Conservation (phyloP, 1,284 basidiomycete genomes). For the Malassezia pachydermatis region DNA sequence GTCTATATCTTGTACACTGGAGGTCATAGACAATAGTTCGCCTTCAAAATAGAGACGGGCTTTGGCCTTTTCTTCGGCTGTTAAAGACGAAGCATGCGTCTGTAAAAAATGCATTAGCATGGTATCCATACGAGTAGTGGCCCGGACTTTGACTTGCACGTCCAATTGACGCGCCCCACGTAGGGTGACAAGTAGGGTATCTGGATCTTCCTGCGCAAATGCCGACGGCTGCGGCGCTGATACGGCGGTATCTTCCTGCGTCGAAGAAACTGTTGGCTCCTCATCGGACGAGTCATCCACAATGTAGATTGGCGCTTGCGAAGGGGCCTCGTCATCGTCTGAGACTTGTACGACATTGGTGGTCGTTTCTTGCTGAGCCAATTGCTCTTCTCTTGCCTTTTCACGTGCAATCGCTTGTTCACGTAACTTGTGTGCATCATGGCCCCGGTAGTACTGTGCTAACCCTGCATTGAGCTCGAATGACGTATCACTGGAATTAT, state of each 20-base stretch:
- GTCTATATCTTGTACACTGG: constrained; percentile 22
- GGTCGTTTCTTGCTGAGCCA: constrained; percentile 14
- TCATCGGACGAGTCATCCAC: constrained; percentile 18
- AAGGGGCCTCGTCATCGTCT: not conserved
- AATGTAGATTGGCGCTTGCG: not conserved
- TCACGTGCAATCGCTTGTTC: constrained; percentile 23
- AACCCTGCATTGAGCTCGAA: constrained; percentile 31
- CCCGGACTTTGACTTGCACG: constrained; percentile 22
- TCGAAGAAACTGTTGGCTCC: not conserved
- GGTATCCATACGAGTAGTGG: constrained; percentile 20
- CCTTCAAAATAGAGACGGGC: constrained; percentile 22
- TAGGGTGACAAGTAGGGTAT: constrained; percentile 21
- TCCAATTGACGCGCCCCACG: constrained; percentile 18
- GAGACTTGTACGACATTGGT: not conserved
- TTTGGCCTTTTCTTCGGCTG: not conserved
- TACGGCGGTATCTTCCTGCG: not conserved
- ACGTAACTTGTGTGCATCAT: constrained; percentile 24
- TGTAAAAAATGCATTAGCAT: constrained; percentile 24
- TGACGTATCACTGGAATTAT: not conserved
- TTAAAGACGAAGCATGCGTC: constrained; percentile 9
- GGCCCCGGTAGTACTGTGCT: constrained; percentile 24
- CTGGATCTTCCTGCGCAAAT: not conserved
- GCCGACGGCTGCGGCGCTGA: not conserved
- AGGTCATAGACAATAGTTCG: constrained; percentile 6
- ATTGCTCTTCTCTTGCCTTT: constrained; percentile 14